These are phyloP conservation scores for Mycosarcoma maydis DNA, from an alignment of 1,284 basidiomycete genomes.

Conservation along the genomic window DNA sequence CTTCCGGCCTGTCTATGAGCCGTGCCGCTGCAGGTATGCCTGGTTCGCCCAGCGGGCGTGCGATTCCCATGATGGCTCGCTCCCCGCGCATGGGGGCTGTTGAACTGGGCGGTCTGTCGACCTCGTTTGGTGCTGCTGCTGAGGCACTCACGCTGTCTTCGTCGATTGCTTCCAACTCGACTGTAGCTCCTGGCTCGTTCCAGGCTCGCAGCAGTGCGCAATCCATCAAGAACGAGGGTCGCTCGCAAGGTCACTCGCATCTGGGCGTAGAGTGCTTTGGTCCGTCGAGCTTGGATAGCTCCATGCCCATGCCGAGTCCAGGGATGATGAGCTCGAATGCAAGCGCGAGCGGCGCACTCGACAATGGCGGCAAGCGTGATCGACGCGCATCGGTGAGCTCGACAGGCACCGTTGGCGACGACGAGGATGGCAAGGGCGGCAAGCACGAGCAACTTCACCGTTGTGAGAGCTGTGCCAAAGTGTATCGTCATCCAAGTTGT, in stretches of 20 bases:
- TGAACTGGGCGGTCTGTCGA: slow-evolving; percentile 50
- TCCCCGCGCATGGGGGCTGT: slow-evolving; percentile 35
- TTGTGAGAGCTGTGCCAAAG: slow-evolving; percentile 81
- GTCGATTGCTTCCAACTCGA: slow-evolving; percentile 47
- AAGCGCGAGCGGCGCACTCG: background rate
- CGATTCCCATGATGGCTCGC: slow-evolving; percentile 43
- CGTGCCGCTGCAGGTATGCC: slow-evolving; percentile 21
- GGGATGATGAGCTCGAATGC: slow-evolving; percentile 29
- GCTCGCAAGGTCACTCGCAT: slow-evolving; percentile 54
- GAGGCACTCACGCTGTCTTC: slow-evolving; percentile 56
- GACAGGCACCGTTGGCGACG: slow-evolving; percentile 71
- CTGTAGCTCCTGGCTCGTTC: slow-evolving; percentile 38
- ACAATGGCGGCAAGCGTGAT: slow-evolving; percentile 50
- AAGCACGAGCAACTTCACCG: slow-evolving; percentile 74
- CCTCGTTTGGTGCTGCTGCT: slow-evolving; percentile 63
- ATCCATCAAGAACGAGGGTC: slow-evolving; percentile 34
- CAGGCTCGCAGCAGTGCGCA: slow-evolving; percentile 36
- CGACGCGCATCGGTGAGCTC: slow-evolving; percentile 66
- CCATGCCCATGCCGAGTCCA: slow-evolving; percentile 43
- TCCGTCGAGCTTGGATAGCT: slow-evolving; percentile 49
- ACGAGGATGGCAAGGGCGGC: slow-evolving; percentile 69
- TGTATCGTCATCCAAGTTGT: slow-evolving; percentile 92
- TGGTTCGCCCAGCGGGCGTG: slow-evolving; percentile 42
- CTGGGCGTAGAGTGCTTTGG: slow-evolving; percentile 61
- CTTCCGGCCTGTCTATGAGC: slow-evolving; percentile 42